A percentile compares a stretch with the other conserved stretches of the same genome.
Conservation (phyloP, 2,329 filamentous ascomycete species). For the Colletotrichum aenigma region DNA sequence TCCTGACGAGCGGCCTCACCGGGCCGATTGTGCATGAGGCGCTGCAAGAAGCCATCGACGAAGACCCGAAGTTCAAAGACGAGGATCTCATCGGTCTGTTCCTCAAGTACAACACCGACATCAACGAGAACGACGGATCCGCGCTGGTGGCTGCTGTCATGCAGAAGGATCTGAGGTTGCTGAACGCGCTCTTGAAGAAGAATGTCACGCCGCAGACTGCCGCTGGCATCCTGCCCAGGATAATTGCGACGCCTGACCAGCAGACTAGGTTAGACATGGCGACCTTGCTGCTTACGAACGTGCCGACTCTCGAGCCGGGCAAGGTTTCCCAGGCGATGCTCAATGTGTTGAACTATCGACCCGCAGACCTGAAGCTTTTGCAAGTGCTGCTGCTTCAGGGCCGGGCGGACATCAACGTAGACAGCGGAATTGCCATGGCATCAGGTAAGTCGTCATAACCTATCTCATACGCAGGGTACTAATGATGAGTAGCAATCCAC, state of each 20-base stretch:
- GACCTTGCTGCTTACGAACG: conserved; percentile 48
- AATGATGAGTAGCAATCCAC: conserved; percentile 35
- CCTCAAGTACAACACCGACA: conserved; percentile 55
- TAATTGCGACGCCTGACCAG: conserved; percentile 49
- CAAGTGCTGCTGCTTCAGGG: conserved; percentile 54
- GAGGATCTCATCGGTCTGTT: conserved; percentile 56
- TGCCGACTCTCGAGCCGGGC: conserved; percentile 44
- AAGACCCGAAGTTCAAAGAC: conserved; percentile 51
- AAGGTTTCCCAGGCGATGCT: conserved; percentile 49
- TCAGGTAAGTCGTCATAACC: conserved; percentile 29
- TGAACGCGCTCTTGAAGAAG: conserved; percentile 48
- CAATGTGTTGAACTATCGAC: conserved; percentile 44
- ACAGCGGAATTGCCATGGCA: conserved; percentile 47
- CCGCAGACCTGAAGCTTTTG: conserved; percentile 55
- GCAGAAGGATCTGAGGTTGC: conserved; percentile 50
- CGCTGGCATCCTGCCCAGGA: conserved; percentile 50
- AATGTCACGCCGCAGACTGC: conserved; percentile 52
- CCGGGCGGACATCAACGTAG: conserved; percentile 56
- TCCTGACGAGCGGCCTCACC: conserved; percentile 53
- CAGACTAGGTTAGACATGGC: conserved; percentile 50
- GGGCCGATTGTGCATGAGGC: conserved; percentile 52
- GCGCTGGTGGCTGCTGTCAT: conserved; percentile 52
- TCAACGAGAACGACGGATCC: conserved; percentile 58
- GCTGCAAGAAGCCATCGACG: conserved; percentile 56
- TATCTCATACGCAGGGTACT: background rate